Conservation (phyloP, 441 rosid species). For the Erodium texanum region DNA sequence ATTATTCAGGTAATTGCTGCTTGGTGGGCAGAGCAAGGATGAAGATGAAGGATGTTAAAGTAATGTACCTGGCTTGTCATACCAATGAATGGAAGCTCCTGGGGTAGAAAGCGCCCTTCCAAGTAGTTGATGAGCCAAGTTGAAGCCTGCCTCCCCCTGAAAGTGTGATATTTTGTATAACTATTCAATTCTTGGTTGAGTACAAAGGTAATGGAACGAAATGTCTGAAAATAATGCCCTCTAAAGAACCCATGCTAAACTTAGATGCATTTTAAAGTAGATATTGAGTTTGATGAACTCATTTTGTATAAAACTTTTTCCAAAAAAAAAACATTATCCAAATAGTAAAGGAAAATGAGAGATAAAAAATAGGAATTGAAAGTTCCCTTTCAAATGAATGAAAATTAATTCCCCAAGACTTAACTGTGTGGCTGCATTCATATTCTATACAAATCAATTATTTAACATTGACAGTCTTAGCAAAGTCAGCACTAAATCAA, state of each 20-base stretch:
- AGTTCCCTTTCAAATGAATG: neutral
- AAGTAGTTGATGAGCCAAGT: conserved; percentile 52
- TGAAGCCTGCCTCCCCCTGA: conserved; percentile 81
- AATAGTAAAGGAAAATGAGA: neutral
- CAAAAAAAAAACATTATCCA: neutral
- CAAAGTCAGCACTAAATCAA: neutral
- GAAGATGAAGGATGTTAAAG: conserved; percentile 4
- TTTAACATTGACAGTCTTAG: neutral
- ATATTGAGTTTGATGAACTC: neutral
- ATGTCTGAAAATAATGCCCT: neutral
- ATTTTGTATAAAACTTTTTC: neutral
- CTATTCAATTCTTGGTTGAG: neutral
- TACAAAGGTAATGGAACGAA: neutral
- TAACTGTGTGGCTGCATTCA: neutral
- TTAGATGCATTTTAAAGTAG: neutral
- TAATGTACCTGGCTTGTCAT: conserved; percentile 76
- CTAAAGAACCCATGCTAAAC: neutral
- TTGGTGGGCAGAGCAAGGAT: neutral
- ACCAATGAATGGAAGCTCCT: conserved; percentile 93
- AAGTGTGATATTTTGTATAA: conserved; percentile 15
- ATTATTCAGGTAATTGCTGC: neutral
- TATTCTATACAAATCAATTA: neutral
- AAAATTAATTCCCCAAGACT: neutral
- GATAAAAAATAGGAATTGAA: neutral
- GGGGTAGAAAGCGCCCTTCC: conserved; percentile 55